These are phyloP conservation scores for Ophiostoma perfectum DNA, from an alignment of 2,329 filamentous ascomycete genomes.

Conservation along the genomic window DNA sequence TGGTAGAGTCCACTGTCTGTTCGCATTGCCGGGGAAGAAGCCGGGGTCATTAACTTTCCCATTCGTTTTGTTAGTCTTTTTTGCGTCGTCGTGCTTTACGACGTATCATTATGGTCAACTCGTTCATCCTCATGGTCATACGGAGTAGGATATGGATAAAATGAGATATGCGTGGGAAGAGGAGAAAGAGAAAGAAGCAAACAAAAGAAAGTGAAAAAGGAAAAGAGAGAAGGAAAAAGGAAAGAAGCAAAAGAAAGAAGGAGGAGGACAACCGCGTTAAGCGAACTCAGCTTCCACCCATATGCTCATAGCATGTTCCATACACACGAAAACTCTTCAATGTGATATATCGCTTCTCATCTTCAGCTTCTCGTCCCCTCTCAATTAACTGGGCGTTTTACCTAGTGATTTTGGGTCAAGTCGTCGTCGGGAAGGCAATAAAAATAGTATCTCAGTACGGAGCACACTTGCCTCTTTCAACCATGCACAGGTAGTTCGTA, in stretches of 20 bases:
- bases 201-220: not conserved
- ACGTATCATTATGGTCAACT: not conserved
- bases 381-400: not conserved
- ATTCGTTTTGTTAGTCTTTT: not conserved
- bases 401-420: not conserved
- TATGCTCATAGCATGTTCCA: not conserved
- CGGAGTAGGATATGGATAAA: not conserved
- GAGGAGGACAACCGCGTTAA: not conserved
- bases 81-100: not conserved
- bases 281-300: slow-evolving; percentile 7
- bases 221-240: not conserved
- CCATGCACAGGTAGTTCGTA: not conserved
- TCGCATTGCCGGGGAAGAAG: slow-evolving; percentile 13
- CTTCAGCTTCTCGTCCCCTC: not conserved
- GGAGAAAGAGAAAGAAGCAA: not conserved
- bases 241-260: not conserved
- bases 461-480: too few species aligned
- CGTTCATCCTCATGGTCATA: not conserved
- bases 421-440: not conserved
- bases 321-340: not conserved
- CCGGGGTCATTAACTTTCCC: not conserved
- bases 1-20: slow-evolving; percentile 13
- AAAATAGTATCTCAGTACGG: too few species aligned
- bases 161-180: not conserved
- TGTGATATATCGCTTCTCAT: slow-evolving; percentile 6